A percentile compares a stretch with the other conserved stretches of the same genome.
phyloP scores from a whole-genome alignment of 2,329 filamentous ascomycete species.

The Neonectria faginata region DNA sequence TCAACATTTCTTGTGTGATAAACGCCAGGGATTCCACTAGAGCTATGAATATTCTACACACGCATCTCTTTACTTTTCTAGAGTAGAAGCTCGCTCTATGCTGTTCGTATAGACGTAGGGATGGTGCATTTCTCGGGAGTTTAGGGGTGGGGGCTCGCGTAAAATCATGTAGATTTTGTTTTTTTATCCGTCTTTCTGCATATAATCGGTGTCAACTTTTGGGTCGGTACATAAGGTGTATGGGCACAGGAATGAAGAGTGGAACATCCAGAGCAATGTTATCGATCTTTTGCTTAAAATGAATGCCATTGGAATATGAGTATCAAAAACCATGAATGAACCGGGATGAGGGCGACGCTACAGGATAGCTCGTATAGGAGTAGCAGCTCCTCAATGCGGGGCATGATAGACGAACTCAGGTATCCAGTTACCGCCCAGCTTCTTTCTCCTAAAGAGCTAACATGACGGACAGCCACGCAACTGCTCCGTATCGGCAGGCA shows the following conservation, averaged over 20 bases:
- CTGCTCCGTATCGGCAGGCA: constrained; percentile 3
- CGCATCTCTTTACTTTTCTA: constrained; percentile 88
- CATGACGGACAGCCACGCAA: constrained; percentile 22
- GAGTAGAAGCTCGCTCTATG: neutral
- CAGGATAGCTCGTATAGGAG: constrained; percentile 35
- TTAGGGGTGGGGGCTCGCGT: constrained; percentile 24
- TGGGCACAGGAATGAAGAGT: too few species aligned
- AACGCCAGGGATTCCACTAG: constrained; percentile 90
- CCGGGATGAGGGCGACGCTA: constrained; percentile 8
- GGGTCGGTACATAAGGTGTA: neutral
- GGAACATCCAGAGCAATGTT: neutral
- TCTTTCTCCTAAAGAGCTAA: constrained; percentile 22
- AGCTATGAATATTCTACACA: constrained; percentile 96
- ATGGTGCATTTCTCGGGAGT: constrained; percentile 28
- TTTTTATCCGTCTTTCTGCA: neutral
- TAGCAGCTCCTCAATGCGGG: constrained; percentile 25
- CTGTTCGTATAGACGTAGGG: neutral
- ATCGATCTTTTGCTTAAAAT: neutral
- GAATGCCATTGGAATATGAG: neutral
- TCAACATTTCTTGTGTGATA: constrained; percentile 99
- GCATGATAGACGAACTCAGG: constrained; percentile 10
- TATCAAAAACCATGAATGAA: constrained; percentile 1
- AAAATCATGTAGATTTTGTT: constrained; percentile 32
- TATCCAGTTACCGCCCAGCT: constrained; percentile 19
- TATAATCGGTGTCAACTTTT: constrained; percentile 2